Conservation (phyloP, 2,329 filamentous ascomycete genomes). For the Neofusicoccum ribis region DNA sequence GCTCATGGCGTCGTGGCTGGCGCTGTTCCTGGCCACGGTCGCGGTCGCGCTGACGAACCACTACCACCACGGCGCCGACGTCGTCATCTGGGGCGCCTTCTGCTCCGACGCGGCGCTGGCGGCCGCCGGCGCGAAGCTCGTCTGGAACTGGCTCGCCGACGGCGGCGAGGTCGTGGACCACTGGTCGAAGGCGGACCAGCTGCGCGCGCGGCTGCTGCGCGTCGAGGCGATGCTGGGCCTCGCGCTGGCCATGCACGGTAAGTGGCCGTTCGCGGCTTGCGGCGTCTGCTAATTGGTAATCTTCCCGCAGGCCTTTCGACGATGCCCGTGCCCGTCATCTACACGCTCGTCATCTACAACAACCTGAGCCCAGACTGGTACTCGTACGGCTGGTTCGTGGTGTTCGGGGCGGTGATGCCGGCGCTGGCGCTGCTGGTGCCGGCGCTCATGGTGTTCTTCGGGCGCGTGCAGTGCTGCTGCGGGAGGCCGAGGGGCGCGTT, state of each 20-base stretch:
- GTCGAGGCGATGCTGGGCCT: conserved; percentile 21
- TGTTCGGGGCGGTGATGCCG: conserved; percentile 21
- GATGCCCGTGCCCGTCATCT: conserved; percentile 20
- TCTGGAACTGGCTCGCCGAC: background rate
- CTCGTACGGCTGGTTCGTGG: conserved; percentile 20
- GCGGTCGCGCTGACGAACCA: conserved; percentile 12
- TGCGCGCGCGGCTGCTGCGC: conserved; percentile 9
- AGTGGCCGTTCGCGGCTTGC: too few relatives aligned
- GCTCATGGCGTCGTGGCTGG: conserved; percentile 19
- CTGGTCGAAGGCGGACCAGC: background rate
- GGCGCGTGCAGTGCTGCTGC: conserved; percentile 22
- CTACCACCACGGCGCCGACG: conserved; percentile 21
- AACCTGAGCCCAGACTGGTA: conserved; percentile 19
- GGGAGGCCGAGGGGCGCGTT: background rate
- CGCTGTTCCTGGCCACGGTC: conserved; percentile 15
- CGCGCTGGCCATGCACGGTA: conserved; percentile 21
- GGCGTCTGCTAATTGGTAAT: too few relatives aligned
- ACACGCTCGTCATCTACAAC: conserved; percentile 20
- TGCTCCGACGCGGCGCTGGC: conserved; percentile 20
- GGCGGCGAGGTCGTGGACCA: background rate
- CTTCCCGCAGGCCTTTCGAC: conserved; percentile 9
- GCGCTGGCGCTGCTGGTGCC: conserved; percentile 21
- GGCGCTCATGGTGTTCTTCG: conserved; percentile 22
- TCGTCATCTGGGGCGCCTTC: conserved; percentile 22
- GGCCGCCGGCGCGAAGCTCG: conserved; percentile 19